Percentiles rank a stretch among this genome's conserved stretches.
Evolutionary conservation across 2,329 filamentous ascomycete genomes (phyloP).

Genomic region (Dryadomyces quercus-mongolicae): DNA sequence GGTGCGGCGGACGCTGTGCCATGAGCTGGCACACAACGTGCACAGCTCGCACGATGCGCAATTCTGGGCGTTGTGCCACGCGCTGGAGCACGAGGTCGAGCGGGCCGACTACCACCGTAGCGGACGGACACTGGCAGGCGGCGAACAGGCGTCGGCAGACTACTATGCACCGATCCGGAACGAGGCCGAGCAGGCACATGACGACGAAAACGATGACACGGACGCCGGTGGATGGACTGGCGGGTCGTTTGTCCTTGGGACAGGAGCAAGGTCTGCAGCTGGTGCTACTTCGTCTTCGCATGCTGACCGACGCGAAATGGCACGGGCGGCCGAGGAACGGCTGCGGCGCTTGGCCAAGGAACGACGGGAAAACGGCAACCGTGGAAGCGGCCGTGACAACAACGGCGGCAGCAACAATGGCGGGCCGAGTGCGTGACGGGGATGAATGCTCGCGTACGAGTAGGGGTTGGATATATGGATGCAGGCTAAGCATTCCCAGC

Average conservation of each 20-base stretch:
- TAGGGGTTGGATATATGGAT: too few species aligned
- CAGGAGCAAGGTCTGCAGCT: slow-evolving; percentile 23
- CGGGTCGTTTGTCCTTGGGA: slow-evolving; percentile 63
- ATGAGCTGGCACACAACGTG: slow-evolving; percentile 91
- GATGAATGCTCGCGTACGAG: too few species aligned
- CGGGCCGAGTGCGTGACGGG: too few species aligned
- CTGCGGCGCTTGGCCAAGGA: slow-evolving; percentile 30
- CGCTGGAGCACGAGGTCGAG: slow-evolving; percentile 81
- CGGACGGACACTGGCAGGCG: slow-evolving; percentile 53
- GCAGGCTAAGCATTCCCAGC: neutral
- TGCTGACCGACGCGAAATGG: slow-evolving; percentile 49
- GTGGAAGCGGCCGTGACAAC: neutral
- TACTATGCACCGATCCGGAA: slow-evolving; percentile 33
- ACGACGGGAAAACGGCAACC: slow-evolving; percentile 12
- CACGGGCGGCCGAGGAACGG: slow-evolving; percentile 61
- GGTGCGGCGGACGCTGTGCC: slow-evolving; percentile 83
- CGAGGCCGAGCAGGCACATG: slow-evolving; percentile 32
- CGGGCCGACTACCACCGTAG: slow-evolving; percentile 65
- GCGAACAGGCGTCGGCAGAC: slow-evolving; percentile 29
- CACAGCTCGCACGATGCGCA: slow-evolving; percentile 69
- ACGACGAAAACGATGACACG: slow-evolving; percentile 42
- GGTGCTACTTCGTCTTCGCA: too few species aligned
- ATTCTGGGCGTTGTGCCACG: slow-evolving; percentile 82
- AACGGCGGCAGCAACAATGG: neutral
- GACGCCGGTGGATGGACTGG: slow-evolving; percentile 70